These are phyloP conservation scores for Mortierella sp. DNA, from an alignment of 371 early-diverging fungal genomes.

Conservation along the genomic window DNA sequence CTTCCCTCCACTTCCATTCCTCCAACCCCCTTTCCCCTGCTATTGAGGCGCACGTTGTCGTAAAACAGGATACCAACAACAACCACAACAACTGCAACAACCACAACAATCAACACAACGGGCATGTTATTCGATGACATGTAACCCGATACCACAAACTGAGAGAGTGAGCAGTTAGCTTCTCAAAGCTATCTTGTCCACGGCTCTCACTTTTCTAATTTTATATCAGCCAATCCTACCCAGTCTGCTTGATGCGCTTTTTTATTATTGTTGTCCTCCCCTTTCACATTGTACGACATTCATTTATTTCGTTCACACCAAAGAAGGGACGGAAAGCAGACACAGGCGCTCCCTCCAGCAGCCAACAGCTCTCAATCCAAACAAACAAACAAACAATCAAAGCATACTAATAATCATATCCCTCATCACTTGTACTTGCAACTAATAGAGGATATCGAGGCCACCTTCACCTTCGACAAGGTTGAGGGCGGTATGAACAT, in stretches of 20 bases:
- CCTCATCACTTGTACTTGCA: neutral
- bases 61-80: neutral
- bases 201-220: conserved; percentile 4
- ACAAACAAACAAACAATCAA: neutral
- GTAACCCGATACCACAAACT: too few relatives aligned
- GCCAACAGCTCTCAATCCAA: neutral
- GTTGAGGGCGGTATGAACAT: conserved; percentile 44
- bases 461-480: conserved; percentile 42
- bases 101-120: neutral
- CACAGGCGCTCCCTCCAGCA: neutral
- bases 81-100: neutral
- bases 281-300: conserved; percentile 10
- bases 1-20: neutral
- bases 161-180: too few relatives aligned
- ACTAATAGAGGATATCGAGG: conserved; percentile 28
- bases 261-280: neutral
- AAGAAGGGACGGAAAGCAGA: neutral
- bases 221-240: neutral
- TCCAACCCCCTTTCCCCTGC: neutral
- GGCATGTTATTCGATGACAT: too few relatives aligned
- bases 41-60: neutral
- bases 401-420: neutral
- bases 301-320: neutral
- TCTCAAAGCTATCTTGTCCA: neutral
- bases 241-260: neutral